These are phyloP conservation scores for Vitis riparia DNA, from an alignment of 164 flowering plant species.

Conservation along the genomic window DNA sequence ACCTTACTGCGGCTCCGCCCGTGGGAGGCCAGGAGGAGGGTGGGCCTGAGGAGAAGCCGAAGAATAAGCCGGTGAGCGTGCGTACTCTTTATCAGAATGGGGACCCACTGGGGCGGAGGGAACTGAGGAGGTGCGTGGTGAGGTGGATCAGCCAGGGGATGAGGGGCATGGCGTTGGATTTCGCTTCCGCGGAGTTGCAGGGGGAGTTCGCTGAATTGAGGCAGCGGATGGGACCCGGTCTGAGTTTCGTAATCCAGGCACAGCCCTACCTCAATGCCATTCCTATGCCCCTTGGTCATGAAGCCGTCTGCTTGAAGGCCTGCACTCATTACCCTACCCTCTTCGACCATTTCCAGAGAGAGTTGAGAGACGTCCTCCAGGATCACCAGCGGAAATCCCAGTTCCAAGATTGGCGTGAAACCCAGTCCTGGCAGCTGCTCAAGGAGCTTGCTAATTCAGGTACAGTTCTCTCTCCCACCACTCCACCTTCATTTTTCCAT, in stretches of 20 bases:
- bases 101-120: constrained; percentile 75
- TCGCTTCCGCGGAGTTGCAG: constrained; percentile 61
- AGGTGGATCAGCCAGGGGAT: constrained; percentile 75
- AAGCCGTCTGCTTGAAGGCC: constrained; percentile 78
- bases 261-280: constrained; percentile 80
- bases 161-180: constrained; percentile 83
- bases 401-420: constrained; percentile 55
- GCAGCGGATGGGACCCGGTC: constrained; percentile 70
- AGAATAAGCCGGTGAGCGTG: constrained; percentile 13
- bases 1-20: too few relatives aligned
- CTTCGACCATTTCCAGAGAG: constrained; percentile 89
- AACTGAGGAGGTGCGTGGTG: constrained; percentile 77
- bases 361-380: constrained; percentile 68
- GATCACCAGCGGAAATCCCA: constrained; percentile 41
- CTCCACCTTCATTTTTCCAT: background rate
- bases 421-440: constrained; percentile 82
- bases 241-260: constrained; percentile 77
- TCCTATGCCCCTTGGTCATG: constrained; percentile 84
- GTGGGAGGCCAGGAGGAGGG: background rate
- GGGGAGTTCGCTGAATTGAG: constrained; percentile 67
- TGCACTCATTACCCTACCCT: constrained; percentile 88
- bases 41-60: background rate
- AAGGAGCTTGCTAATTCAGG: constrained; percentile 80
- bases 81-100: constrained; percentile 48
- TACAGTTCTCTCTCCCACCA: constrained; percentile 13